These are phyloP conservation scores for Myriosclerotinia scirpicola DNA, from an alignment of 2,329 filamentous ascomycete species.

Conservation along the genomic window DNA sequence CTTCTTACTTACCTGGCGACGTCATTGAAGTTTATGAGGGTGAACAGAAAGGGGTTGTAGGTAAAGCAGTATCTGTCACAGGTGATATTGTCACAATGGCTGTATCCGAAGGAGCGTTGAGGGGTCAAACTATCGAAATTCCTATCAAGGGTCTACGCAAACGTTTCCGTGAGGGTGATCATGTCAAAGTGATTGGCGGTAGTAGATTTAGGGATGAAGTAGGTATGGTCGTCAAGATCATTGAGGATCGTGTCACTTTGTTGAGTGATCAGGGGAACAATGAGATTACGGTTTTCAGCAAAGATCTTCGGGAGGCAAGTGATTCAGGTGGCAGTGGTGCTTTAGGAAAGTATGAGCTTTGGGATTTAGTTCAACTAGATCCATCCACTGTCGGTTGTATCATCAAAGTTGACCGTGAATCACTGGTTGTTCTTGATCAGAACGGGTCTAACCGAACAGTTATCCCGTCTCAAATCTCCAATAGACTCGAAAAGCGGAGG, in stretches of 20 bases:
- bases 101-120: conserved; percentile 79
- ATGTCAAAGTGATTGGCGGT: conserved; percentile 97
- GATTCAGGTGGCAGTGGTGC: conserved; percentile 85
- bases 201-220: conserved; percentile 94
- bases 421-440: conserved; percentile 85
- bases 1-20: conserved; percentile 88
- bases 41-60: conserved; percentile 88
- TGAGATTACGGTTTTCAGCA: conserved; percentile 97
- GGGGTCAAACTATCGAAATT: conserved; percentile 84
- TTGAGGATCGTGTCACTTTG: conserved; percentile 87
- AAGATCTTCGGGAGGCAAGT: conserved; percentile 88
- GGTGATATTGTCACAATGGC: conserved; percentile 89
- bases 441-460: conserved; percentile 79
- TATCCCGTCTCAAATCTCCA: conserved; percentile 87
- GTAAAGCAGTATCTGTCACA: conserved; percentile 80
- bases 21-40: conserved; percentile 96
- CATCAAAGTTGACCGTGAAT: conserved; percentile 93
- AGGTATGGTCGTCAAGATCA: conserved; percentile 93
- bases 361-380: conserved; percentile 92
- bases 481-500: conserved; percentile 79
- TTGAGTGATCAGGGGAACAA: conserved; percentile 89
- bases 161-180: conserved; percentile 88
- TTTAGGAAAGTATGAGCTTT: conserved; percentile 85
- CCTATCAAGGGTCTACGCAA: conserved; percentile 91
- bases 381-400: conserved; percentile 89